Evolutionary conservation across 2,329 filamentous ascomycete species (phyloP).

Genomic region (Aspergillus floridensis): DNA sequence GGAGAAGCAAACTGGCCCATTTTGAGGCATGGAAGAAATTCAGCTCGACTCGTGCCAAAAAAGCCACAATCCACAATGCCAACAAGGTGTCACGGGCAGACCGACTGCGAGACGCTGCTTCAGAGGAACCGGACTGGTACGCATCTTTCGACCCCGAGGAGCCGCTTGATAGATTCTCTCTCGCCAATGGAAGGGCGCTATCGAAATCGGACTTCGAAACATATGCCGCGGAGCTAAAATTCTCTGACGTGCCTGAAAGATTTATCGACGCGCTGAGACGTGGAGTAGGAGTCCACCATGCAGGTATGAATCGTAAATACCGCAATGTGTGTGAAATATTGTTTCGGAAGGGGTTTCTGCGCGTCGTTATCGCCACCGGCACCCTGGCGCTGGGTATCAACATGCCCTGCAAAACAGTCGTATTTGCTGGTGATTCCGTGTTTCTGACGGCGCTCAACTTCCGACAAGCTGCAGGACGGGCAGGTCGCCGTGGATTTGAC

Average conservation of each 20-base stretch:
- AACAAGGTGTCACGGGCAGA: slow-evolving; percentile 54
- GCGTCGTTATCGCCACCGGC: slow-evolving; percentile 71
- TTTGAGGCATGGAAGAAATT: slow-evolving; percentile 49
- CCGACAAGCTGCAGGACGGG: slow-evolving; percentile 72
- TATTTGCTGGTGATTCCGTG: slow-evolving; percentile 71
- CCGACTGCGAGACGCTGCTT: slow-evolving; percentile 55
- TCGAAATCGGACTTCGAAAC: slow-evolving; percentile 58
- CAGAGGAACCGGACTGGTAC: slow-evolving; percentile 55
- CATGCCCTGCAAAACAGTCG: slow-evolving; percentile 79
- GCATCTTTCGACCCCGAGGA: slow-evolving; percentile 66
- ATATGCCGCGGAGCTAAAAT: slow-evolving; percentile 53
- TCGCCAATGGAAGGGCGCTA: slow-evolving; percentile 62
- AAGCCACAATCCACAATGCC: slow-evolving; percentile 38
- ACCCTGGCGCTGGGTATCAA: slow-evolving; percentile 77
- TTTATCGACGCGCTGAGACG: slow-evolving; percentile 62
- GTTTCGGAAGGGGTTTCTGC: slow-evolving; percentile 50
- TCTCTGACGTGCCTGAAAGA: slow-evolving; percentile 44
- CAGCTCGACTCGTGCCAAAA: slow-evolving; percentile 42
- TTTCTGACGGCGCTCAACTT: slow-evolving; percentile 74
- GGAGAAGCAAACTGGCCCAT: slow-evolving; percentile 59
- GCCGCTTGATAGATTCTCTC: slow-evolving; percentile 49
- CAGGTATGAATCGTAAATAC: slow-evolving; percentile 75
- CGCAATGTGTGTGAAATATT: slow-evolving; percentile 57
- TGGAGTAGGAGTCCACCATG: slow-evolving; percentile 74
- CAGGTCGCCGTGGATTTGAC: slow-evolving; percentile 77